Base-by-base conservation (phyloP, 345 rosid species). In the Eucalyptus sp. region DNA sequence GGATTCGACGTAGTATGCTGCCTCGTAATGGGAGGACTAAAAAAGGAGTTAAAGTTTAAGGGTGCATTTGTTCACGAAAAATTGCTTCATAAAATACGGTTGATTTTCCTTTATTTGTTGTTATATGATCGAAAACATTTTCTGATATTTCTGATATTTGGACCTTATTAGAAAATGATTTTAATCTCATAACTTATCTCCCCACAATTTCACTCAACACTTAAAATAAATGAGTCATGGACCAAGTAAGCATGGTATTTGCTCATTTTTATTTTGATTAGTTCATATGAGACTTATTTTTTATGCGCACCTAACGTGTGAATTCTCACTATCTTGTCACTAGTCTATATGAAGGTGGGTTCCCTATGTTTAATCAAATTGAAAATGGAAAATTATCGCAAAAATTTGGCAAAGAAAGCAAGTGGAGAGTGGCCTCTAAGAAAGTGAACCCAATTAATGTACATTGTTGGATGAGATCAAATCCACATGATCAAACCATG, bases 121-220 rank as follows among this genome's bases (percentile, higher is more conserved):
- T 44, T 44, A 44, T 44, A 44, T 44, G 9, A 44, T 44, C 2
- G 8, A 44, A 44, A 44, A 44, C 46, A 44, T 44, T 37, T 37
- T 37, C 41, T 37, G 4, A 51, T 51, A 1, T 1, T 51, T 51
- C 2, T 51, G 1, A 52, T 52, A 0, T 1, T 52, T 52, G 22
- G 56, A 52, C 24, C 9, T 1, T 52, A 52, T 52, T 52, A 52
- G 22, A 51, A 51, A 52, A 52, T 52, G 4, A 52, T 17, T 52
- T 52, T 52, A 17, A 52, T 52, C 56, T 52, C 24, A 52, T 52
- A 0, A 18, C 33, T 4, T 62, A 62, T 6, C 71, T 62, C 33
- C 71, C 15, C 71, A 7, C 8, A 0, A 29, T 29, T 62, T 62
- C 71, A 62, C 33, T 27, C 8, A 4, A 6, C 33, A 62, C 8